Evolutionary conservation across 495 filamentous ascomycete species (phyloP).

Genomic region (Platismatia glauca): DNA sequence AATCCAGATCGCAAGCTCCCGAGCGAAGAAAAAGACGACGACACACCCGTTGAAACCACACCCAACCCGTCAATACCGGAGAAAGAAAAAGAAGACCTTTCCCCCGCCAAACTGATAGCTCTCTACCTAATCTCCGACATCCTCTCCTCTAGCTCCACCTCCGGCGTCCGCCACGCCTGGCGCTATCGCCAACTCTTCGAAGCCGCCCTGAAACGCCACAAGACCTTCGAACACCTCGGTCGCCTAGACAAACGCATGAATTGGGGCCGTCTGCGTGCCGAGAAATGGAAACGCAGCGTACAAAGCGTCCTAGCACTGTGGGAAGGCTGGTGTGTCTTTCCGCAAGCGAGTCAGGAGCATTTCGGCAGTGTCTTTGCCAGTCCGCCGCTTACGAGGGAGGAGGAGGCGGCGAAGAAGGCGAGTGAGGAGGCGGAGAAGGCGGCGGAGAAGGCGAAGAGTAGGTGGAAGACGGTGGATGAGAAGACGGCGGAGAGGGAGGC

Average conservation of each 20-base stretch:
- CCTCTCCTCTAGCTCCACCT: conserved; percentile 72
- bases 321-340: conserved; percentile 88
- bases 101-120: conserved; percentile 66
- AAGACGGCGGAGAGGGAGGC: conserved; percentile 35
- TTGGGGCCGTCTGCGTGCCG: conserved; percentile 76
- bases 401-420: conserved; percentile 26
- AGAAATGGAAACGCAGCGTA: conserved; percentile 86
- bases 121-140: conserved; percentile 86
- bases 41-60: conserved; percentile 20
- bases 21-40: conserved; percentile 24
- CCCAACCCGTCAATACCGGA: conserved; percentile 20
- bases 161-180: conserved; percentile 81
- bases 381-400: conserved; percentile 52
- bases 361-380: conserved; percentile 68
- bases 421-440: conserved; percentile 44
- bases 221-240: conserved; percentile 76
- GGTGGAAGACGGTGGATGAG: conserved; percentile 66
- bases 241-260: conserved; percentile 62
- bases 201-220: conserved; percentile 53
- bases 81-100: conserved; percentile 52
- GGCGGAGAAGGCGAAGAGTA: conserved; percentile 44
- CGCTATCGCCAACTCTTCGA: conserved; percentile 85
- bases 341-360: conserved; percentile 60
- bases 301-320: conserved; percentile 63
- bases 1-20: conserved; percentile 38